phyloP scores from a whole-genome alignment of 169 alveolate genomes.

The Eimeria necatrix region DNA sequence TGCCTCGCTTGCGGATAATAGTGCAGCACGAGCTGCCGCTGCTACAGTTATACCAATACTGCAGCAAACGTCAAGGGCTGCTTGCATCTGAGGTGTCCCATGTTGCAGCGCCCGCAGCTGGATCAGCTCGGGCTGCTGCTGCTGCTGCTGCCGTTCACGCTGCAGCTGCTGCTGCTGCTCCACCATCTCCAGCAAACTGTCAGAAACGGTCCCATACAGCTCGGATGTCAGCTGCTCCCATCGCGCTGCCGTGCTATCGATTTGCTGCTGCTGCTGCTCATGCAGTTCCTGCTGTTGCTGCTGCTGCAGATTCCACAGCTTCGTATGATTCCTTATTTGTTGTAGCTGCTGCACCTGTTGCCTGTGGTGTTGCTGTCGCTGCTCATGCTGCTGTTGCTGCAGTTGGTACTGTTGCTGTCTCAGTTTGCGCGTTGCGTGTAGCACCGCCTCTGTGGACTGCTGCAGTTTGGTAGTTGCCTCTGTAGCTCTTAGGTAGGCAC shows the following conservation, averaged over 20 bases:
- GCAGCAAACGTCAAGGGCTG: not conserved
- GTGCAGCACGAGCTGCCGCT: constrained; percentile 9
- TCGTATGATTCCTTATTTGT: not conserved
- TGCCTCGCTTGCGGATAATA: not conserved
- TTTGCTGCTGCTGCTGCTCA: not conserved
- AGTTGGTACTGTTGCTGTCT: not conserved
- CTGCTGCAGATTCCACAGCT: constrained; percentile 1
- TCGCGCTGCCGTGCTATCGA: not conserved
- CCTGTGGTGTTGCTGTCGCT: not conserved
- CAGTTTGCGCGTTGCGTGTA: not conserved
- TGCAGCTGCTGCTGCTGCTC: not conserved
- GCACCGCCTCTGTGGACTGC: not conserved
- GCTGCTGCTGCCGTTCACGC: constrained; percentile 11
- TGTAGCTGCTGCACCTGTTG: constrained; percentile 2
- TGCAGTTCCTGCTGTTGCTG: not conserved
- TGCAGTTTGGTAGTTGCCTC: not conserved
- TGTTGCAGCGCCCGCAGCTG: not conserved
- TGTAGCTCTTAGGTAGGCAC: not conserved
- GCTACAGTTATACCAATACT: not conserved
- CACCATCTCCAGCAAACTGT: not conserved
- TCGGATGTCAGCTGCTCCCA: constrained; percentile 4
- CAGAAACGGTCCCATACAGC: not conserved
- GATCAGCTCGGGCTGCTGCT: not conserved
- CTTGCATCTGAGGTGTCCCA: constrained; percentile 25
- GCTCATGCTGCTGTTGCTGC: not conserved